phyloP scores from a whole-genome alignment of 306 rosid species.

The Ammopiptanthus mongolicus region DNA sequence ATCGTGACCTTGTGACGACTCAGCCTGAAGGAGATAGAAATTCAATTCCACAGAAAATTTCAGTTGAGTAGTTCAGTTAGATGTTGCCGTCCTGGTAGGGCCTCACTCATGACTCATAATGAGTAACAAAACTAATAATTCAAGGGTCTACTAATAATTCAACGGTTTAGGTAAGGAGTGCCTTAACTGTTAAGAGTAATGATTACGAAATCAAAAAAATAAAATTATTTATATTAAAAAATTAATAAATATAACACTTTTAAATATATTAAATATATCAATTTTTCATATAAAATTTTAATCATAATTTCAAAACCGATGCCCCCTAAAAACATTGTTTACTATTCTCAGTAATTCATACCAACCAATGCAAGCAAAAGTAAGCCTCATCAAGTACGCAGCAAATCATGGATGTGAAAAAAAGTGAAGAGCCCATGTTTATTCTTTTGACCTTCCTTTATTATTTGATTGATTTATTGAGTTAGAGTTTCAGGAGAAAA shows the following conservation, averaged over 20 bases:
- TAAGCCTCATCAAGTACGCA: not conserved
- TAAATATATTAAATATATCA: too few relatives aligned
- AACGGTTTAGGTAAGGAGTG: too few relatives aligned
- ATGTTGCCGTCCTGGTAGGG: constrained; percentile 5
- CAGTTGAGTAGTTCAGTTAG: not conserved
- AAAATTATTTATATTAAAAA: too few relatives aligned
- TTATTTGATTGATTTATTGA: not conserved
- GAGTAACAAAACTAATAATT: too few relatives aligned
- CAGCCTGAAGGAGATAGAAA: not conserved
- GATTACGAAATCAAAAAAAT: too few relatives aligned
- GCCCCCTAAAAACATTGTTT: too few relatives aligned
- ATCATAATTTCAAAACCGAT: too few relatives aligned
- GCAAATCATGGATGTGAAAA: not conserved
- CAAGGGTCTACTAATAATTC: too few relatives aligned
- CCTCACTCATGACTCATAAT: not conserved
- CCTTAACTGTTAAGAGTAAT: too few relatives aligned
- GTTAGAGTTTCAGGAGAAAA: not conserved
- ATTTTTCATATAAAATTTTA: too few relatives aligned
- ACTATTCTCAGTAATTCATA: too few relatives aligned
- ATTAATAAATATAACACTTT: too few relatives aligned
- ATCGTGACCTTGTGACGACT: not conserved
- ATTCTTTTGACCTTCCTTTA: not conserved
- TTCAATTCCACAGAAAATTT: not conserved
- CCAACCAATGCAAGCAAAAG: not conserved
- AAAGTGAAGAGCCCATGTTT: not conserved